These are phyloP conservation scores for Podila verticillata DNA, from an alignment of 192 early-diverging fungal species.

Conservation along the genomic window DNA sequence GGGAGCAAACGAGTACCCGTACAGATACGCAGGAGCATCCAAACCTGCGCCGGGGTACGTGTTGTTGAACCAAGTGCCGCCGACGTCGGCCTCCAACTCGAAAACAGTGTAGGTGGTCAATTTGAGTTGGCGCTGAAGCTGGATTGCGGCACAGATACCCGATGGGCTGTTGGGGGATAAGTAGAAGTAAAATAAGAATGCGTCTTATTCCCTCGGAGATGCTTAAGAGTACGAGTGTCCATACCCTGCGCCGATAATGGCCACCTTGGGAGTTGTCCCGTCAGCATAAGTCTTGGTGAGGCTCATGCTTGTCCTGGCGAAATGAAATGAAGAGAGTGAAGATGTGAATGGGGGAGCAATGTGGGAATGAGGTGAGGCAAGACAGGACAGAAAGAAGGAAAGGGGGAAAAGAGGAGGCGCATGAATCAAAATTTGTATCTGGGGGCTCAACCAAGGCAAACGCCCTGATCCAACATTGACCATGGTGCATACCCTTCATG, in stretches of 20 bases:
- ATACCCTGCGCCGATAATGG: constrained; percentile 29
- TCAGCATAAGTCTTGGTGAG: constrained; percentile 9
- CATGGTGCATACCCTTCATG: no score
- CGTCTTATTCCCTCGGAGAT: neutral
- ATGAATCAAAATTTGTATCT: no score
- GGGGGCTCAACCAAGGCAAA: no score
- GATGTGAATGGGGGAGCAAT: neutral
- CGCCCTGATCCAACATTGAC: no score
- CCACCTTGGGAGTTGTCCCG: constrained; percentile 13
- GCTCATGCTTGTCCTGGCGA: neutral
- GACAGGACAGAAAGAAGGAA: neutral
- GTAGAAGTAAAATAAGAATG: neutral
- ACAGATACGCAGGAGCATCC: constrained; percentile 54
- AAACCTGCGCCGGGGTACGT: constrained; percentile 57
- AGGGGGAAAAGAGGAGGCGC: neutral
- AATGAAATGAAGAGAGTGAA: neutral
- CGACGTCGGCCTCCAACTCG: constrained; percentile 49
- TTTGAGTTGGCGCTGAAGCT: constrained; percentile 50
- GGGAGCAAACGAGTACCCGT: constrained; percentile 56
- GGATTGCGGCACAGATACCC: constrained; percentile 57
- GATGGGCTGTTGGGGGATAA: constrained; percentile 13
- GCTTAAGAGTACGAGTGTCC: neutral
- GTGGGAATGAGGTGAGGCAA: neutral
- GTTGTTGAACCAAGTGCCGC: constrained; percentile 57
- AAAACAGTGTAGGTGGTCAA: constrained; percentile 47